phyloP scores from a whole-genome alignment of 2,329 filamentous ascomycete species.

The Didymella pomorum region DNA sequence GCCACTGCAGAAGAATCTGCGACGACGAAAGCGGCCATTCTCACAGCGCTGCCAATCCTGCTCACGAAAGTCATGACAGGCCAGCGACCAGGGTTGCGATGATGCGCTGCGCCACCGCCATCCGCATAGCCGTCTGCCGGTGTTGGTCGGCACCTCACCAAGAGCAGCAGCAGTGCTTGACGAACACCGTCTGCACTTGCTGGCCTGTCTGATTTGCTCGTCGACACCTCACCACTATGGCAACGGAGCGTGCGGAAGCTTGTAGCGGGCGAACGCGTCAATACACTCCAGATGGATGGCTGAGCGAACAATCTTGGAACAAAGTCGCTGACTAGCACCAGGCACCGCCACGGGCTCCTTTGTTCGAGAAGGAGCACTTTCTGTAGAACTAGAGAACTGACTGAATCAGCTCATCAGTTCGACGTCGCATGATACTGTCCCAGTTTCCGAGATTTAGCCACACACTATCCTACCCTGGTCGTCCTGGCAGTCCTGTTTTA shows the following conservation, averaged over 20 bases:
- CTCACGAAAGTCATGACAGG: not conserved
- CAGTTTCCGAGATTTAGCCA: conserved; percentile 2
- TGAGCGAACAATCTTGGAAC: not conserved
- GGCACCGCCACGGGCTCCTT: not conserved
- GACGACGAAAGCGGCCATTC: conserved; percentile 5
- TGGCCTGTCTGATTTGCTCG: too few species aligned
- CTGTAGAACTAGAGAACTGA: not conserved
- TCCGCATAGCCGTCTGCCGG: conserved; percentile 13
- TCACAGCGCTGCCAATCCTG: conserved; percentile 4
- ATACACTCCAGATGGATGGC: not conserved
- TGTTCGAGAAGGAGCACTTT: not conserved
- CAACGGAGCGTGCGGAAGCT: conserved; percentile 1
- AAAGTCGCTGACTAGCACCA: not conserved
- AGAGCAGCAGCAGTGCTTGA: too few species aligned
- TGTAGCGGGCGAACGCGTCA: not conserved
- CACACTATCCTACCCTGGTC: not conserved
- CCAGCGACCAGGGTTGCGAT: not conserved
- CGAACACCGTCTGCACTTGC: too few species aligned
- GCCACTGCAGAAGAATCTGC: conserved; percentile 15
- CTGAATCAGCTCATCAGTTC: conserved; percentile 2
- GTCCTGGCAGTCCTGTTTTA: conserved; percentile 1
- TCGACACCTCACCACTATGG: conserved; percentile 1
- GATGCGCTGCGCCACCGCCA: conserved; percentile 3
- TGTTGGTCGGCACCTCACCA: conserved; percentile 1
- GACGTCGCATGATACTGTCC: not conserved